Evolutionary conservation across 202 grass and related monocot species (phyloP).

Genomic region (Panicum hallii): DNA sequence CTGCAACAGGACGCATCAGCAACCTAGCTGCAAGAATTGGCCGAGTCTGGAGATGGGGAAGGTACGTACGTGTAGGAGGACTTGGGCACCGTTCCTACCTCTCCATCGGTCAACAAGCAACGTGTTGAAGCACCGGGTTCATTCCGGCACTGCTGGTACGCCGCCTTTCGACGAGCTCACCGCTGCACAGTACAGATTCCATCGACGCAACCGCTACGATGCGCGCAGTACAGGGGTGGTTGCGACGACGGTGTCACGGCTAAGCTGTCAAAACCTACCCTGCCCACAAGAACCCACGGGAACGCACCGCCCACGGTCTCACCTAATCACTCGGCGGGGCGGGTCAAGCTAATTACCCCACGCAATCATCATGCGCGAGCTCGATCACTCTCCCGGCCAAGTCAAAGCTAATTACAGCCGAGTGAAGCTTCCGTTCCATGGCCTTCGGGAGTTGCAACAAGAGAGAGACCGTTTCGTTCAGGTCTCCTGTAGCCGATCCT

Average conservation of each 20-base stretch:
- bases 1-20: too few relatives aligned
- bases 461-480: too few relatives aligned
- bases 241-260: slow-evolving; percentile 38
- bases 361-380: too few relatives aligned
- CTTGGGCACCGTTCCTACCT: background rate
- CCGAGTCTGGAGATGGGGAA: too few relatives aligned
- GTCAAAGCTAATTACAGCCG: too few relatives aligned
- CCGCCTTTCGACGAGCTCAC: background rate
- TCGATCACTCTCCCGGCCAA: too few relatives aligned
- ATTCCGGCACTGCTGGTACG: background rate
- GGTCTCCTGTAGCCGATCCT: too few relatives aligned
- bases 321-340: background rate
- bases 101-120: background rate
- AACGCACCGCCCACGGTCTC: background rate
- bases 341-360: slow-evolving; percentile 29
- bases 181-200: too few relatives aligned
- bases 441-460: too few relatives aligned
- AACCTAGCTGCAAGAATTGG: too few relatives aligned
- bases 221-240: slow-evolving; percentile 6
- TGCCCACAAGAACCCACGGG: background rate
- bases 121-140: background rate
- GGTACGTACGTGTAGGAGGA: background rate
- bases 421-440: too few relatives aligned
- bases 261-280: slow-evolving; percentile 50
- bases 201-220: background rate